phyloP scores from a whole-genome alignment of 2,329 filamentous ascomycete genomes.

The Stagonosporopsis chrysanthemi region DNA sequence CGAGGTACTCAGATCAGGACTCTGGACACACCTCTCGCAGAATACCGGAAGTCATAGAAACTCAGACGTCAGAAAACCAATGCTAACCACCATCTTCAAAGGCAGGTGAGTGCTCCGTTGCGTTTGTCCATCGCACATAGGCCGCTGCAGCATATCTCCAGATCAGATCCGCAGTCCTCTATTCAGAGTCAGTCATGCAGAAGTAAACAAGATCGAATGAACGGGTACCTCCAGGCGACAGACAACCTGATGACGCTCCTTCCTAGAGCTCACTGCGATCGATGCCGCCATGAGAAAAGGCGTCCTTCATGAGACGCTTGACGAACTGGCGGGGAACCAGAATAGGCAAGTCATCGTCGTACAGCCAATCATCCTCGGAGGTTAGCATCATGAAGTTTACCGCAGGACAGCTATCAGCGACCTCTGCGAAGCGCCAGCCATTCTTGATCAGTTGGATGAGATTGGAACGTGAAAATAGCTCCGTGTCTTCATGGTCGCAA shows the following conservation, averaged over 20 bases:
- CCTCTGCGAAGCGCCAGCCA: neutral
- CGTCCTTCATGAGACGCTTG: neutral
- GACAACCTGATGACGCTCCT: neutral
- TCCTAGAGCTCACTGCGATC: conserved; percentile 4
- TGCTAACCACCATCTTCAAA: neutral
- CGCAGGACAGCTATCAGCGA: neutral
- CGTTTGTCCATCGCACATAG: conserved; percentile 13
- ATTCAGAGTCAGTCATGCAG: neutral
- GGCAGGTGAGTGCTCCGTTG: conserved; percentile 1
- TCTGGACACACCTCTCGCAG: neutral
- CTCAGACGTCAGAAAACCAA: neutral
- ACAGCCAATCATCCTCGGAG: neutral
- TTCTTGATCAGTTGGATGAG: neutral
- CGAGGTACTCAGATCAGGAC: neutral
- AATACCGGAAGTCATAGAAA: neutral
- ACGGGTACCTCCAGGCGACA: conserved; percentile 1
- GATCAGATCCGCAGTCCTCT: neutral
- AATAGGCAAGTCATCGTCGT: neutral
- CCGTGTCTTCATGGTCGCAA: too few species aligned
- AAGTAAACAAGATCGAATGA: neutral
- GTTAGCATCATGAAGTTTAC: neutral
- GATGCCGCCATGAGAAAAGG: too few species aligned
- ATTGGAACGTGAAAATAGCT: too few species aligned
- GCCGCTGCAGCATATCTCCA: conserved; percentile 1
- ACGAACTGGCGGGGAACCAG: neutral